phyloP scores from a whole-genome alignment of 2,329 filamentous ascomycete species.

The Clarireedia monteithiana region DNA sequence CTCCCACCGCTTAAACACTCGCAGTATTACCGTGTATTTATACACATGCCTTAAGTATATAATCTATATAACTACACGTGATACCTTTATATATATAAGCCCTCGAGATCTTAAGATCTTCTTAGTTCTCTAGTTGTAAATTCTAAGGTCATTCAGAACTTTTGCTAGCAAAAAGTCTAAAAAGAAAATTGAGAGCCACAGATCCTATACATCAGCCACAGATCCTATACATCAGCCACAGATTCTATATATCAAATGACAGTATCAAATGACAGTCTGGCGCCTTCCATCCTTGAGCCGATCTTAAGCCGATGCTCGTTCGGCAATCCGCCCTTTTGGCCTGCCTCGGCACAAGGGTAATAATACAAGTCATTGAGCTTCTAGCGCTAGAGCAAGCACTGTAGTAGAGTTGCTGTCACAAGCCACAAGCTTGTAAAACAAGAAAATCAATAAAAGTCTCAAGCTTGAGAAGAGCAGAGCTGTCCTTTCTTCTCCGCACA shows the following conservation, averaged over 20 bases:
- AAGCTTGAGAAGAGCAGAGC: neutral
- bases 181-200: too few relatives aligned
- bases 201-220: too few relatives aligned
- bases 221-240: too few relatives aligned
- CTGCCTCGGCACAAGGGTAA: slow-evolving; percentile 5
- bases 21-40: neutral
- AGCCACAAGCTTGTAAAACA: neutral
- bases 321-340: neutral
- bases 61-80: too few relatives aligned
- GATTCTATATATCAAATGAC: too few relatives aligned
- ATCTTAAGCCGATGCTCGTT: neutral
- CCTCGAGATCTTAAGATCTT: too few relatives aligned
- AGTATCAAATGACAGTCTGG: too few relatives aligned
- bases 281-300: neutral
- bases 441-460: neutral
- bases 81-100: too few relatives aligned
- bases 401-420: neutral
- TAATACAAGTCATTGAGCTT: neutral
- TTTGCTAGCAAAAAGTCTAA: too few relatives aligned
- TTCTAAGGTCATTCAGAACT: too few relatives aligned
- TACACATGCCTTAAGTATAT: too few relatives aligned
- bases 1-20: neutral
- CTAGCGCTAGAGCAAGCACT: neutral
- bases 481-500: neutral
- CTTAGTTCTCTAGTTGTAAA: too few relatives aligned